Evolutionary conservation across 169 alveolate species (phyloP), one percentile per base, ranked within the genome.

Genomic region (Ichthyophthirius multifiliis): DNA sequence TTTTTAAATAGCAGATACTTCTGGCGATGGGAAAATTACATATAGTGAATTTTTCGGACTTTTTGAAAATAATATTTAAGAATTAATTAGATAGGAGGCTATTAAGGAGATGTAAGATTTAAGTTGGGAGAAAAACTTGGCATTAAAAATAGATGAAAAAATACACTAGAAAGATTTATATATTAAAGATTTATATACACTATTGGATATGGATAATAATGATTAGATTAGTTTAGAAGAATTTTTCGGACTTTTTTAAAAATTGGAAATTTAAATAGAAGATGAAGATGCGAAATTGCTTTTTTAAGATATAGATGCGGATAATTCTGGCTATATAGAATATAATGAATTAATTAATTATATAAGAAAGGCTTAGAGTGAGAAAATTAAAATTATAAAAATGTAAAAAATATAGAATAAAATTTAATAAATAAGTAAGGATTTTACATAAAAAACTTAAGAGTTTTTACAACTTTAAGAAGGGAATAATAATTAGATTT

Each of bases 301-400:
- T 15, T 81, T 81, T 71, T 45, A 55, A 47, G 76, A 67, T n/a
- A 81, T 81, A 20, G 86, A 81, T 73, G 35, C 16, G 13, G 86
- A 81, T 48, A 37, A 67, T 2, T 71, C 67, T 48, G 76, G 82
- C 0, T 39, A 67, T 15, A 81, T 81, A 1, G 46, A 16, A 27
- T 81, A 81, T 43, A 81, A 81, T 55, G 86, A 81, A 39, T 43
- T 81, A 43, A 37, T 81, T 31, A 47, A 20, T 13, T 81, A 73
- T 41, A 46, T 81, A 30, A 81, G 80, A 48, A 30, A 74, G n/a
- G 86, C 86, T 1, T 71, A 67, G 16, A 62, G 23, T 6, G 86
- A 81, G 18, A 55, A 73, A 23, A 71, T 35, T 18, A 81, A 81
- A 55, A 55, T 65, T 18, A 13, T 47, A 30, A 81, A 71, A 48